Percentiles rank a stretch among this genome's conserved stretches.
Conservation (phyloP, 129 eudicot species). For the Escallonia rubra region DNA sequence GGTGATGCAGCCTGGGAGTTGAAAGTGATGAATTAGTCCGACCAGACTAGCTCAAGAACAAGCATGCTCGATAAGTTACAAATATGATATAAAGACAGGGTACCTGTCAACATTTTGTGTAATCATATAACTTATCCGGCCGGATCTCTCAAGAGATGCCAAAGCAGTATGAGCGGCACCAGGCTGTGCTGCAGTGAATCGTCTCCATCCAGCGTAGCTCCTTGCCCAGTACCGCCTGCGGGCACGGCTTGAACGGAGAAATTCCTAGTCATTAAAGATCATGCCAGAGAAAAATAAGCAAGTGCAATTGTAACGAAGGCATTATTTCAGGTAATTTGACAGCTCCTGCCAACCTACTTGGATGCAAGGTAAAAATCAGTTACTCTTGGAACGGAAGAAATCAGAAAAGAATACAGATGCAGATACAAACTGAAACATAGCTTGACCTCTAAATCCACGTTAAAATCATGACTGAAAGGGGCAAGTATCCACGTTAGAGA, state of each 20-base stretch:
- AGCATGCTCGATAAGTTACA: background rate
- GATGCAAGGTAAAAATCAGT: no score
- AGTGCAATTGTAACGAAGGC: no score
- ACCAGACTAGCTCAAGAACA: background rate
- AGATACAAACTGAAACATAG: no score
- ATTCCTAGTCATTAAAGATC: conserved; percentile 49
- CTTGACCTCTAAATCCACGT: no score
- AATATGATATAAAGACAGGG: background rate
- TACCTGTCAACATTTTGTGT: conserved; percentile 99
- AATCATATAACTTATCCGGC: conserved; percentile 70
- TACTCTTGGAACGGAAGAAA: no score
- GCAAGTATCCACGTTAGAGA: no score
- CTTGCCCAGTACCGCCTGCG: conserved; percentile 95
- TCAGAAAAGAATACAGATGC: no score
- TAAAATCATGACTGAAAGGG: no score
- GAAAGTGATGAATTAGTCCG: conserved; percentile 11
- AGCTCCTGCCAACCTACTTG: no score
- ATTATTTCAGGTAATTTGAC: no score
- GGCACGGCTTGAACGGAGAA: conserved; percentile 71
- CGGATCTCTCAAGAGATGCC: conserved; percentile 74
- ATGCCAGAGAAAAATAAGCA: conserved; percentile 5
- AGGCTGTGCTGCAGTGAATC: conserved; percentile 75
- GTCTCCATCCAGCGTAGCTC: conserved; percentile 98
- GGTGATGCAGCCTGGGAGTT: conserved; percentile 81
- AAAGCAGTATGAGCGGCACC: conserved; percentile 78